Evolutionary conservation across 176 grass and related monocot genomes (phyloP).

Genomic region (Oryza meridionalis): DNA sequence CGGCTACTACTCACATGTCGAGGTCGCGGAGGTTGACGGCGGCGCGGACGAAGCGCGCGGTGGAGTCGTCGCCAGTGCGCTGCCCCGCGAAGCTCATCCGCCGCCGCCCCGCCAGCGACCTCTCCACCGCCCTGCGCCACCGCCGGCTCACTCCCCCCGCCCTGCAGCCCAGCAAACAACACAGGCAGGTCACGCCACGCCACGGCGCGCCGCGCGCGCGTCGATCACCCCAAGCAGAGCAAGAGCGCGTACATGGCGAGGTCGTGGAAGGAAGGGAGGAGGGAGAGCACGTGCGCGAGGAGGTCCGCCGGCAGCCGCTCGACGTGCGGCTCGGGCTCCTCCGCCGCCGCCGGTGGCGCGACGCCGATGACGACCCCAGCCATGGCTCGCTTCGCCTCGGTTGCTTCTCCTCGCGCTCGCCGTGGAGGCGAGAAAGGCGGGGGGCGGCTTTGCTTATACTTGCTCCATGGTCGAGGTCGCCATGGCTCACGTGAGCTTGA

Average conservation of each 20-base stretch:
- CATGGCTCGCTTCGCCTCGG: neutral
- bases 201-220: neutral
- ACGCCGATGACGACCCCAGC: neutral
- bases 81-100: conserved; percentile 79
- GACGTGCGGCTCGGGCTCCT: conserved; percentile 56
- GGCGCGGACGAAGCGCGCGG: conserved; percentile 69
- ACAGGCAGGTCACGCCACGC: neutral
- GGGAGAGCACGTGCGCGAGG: conserved; percentile 72
- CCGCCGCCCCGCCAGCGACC: conserved; percentile 71
- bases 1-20: conserved; percentile 61
- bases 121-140: conserved; percentile 74
- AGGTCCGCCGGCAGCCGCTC: conserved; percentile 79
- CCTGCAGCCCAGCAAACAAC: conserved; percentile 37
- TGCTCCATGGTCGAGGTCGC: neutral
- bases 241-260: conserved; percentile 58
- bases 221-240: neutral
- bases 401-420: neutral
- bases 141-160: conserved; percentile 70
- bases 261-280: conserved; percentile 83
- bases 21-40: conserved; percentile 87
- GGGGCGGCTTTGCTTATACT: conserved; percentile 21
- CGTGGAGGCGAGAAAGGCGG: neutral
- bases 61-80: conserved; percentile 74
- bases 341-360: neutral
- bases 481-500: conserved; percentile 30